Evolutionary conservation across 495 filamentous ascomycete genomes (phyloP), one percentile per base, ranked within the genome.

Genomic region (Neurospora sublineolata): DNA sequence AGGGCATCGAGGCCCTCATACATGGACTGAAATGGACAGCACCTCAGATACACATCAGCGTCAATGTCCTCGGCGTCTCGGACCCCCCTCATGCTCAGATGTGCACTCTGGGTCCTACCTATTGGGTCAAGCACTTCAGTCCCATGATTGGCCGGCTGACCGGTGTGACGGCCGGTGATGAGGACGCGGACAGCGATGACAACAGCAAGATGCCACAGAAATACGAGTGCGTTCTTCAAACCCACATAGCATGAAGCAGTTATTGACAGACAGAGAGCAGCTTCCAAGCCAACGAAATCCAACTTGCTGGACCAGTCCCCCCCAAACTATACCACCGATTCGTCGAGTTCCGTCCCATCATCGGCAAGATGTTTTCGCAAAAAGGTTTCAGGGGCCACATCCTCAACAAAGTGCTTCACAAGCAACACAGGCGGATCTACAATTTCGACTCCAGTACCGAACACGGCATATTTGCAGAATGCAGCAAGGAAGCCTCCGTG

Each of bases 241-340:
- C 68, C 33, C 68, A 8, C 30, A 37, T 4, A 30, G 20, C 42
- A 41, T 20, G 36, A 68, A 3, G 27, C 52, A 18, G 2, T 33
- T 40, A 36, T 76, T 73, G 68, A 76, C 52, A 41, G 23, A 4
- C 46, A 7, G 14, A 1, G 42, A 72, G 68, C 74, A 94, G 91
- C 79, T 98, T 98, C 82, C 93, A 97, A 86, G 93, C 94, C 42
- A 95, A 94, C 78, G 90, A 97, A 73, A 89, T 98, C 64, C 94
- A 97, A 73, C 86, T 98, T 37, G 83, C 85, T 30, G 94, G 94
- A 0, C 94, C 94, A 0, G 90, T 94, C 0, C 94, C 94, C 0
- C 78, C 85, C 3, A 82, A 87, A 67, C 84, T 98, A 36, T 96
- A 96, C 77, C 93, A 97, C 77, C 89, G 92, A 72, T 98, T 90